Conservation (phyloP, 805 yeast genomes). For the Candida arabinofermentans region DNA sequence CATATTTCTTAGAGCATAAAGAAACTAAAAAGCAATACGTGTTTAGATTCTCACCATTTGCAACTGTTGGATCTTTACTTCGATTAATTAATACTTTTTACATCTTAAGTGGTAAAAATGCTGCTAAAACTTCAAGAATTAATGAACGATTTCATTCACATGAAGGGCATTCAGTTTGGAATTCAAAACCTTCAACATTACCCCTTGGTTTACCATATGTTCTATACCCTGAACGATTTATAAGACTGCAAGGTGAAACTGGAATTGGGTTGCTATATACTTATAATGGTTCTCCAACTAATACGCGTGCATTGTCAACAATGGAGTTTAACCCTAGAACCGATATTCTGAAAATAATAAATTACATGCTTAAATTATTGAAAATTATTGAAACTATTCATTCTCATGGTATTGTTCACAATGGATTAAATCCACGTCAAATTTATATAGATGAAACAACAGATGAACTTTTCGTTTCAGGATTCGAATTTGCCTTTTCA, state of each 20-base stretch:
- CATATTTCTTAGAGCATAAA: slow-evolving; percentile 8
- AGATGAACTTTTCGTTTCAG: slow-evolving; percentile 36
- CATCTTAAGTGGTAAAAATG: slow-evolving; percentile 5
- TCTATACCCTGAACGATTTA: slow-evolving; percentile 2
- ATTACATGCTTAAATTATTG: slow-evolving; percentile 19
- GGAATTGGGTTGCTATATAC: slow-evolving; percentile 7
- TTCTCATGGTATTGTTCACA: slow-evolving; percentile 41
- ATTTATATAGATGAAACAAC: slow-evolving; percentile 33
- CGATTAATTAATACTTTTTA: slow-evolving; percentile 12
- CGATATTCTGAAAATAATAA: slow-evolving; percentile 23
- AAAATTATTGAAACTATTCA: slow-evolving; percentile 32
- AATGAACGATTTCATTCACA: background rate
- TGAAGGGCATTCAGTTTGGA: slow-evolving; percentile 1
- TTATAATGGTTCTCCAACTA: background rate
- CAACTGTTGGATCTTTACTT: slow-evolving; percentile 10
- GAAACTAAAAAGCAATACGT: slow-evolving; percentile 5
- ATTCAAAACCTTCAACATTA: slow-evolving; percentile 5
- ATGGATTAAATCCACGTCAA: slow-evolving; percentile 39
- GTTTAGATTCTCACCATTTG: slow-evolving; percentile 10
- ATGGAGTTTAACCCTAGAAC: background rate
- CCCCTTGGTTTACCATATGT: slow-evolving; percentile 5
- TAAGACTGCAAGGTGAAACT: slow-evolving; percentile 1
- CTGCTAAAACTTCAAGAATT: background rate
- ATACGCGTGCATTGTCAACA: background rate
- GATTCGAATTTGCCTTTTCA: slow-evolving; percentile 47